Evolutionary conservation across 371 early-diverging fungal genomes (phyloP).

Genomic region (Polyrhizophydium stewartii): DNA sequence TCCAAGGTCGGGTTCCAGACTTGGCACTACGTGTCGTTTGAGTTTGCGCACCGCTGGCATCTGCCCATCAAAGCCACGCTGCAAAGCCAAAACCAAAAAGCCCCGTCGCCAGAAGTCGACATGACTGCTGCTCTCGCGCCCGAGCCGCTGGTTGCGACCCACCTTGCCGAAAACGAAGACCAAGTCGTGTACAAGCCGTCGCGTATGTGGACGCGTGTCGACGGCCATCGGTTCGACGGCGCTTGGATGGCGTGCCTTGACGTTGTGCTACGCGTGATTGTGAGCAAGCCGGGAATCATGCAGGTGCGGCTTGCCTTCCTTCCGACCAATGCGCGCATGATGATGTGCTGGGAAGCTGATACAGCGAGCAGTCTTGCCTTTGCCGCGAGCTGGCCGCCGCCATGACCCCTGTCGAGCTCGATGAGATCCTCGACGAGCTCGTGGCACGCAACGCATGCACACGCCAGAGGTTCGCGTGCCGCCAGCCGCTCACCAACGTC

Average conservation of each 20-base stretch:
- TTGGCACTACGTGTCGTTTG: not conserved
- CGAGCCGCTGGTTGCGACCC: no score
- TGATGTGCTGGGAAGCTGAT: no score
- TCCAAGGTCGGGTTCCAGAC: not conserved
- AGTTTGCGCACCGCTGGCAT: not conserved
- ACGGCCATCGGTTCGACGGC: slow-evolving; percentile 33
- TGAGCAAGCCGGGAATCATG: slow-evolving; percentile 43
- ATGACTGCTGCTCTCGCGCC: no score
- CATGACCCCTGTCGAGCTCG: slow-evolving; percentile 27
- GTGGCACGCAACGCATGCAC: slow-evolving; percentile 18
- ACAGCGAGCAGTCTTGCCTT: slow-evolving; percentile 8
- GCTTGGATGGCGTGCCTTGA: slow-evolving; percentile 39
- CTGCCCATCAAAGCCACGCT: slow-evolving; percentile 11
- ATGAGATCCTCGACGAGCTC: slow-evolving; percentile 25
- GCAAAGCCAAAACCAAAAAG: no score
- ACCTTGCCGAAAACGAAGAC: no score
- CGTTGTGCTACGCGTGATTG: slow-evolving; percentile 32
- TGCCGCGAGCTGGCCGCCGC: slow-evolving; percentile 2
- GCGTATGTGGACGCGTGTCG: slow-evolving; percentile 43
- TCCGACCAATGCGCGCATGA: no score
- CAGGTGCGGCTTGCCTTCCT: slow-evolving; percentile 27
- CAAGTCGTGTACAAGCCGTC: no score
- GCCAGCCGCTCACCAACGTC: slow-evolving; percentile 8
- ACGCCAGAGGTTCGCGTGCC: slow-evolving; percentile 10
- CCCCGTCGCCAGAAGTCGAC: no score